A percentile compares a stretch with the other conserved stretches of the same genome.
Evolutionary conservation across 2,329 filamentous ascomycete genomes (phyloP).

Genomic region (Endothia cerciana): DNA sequence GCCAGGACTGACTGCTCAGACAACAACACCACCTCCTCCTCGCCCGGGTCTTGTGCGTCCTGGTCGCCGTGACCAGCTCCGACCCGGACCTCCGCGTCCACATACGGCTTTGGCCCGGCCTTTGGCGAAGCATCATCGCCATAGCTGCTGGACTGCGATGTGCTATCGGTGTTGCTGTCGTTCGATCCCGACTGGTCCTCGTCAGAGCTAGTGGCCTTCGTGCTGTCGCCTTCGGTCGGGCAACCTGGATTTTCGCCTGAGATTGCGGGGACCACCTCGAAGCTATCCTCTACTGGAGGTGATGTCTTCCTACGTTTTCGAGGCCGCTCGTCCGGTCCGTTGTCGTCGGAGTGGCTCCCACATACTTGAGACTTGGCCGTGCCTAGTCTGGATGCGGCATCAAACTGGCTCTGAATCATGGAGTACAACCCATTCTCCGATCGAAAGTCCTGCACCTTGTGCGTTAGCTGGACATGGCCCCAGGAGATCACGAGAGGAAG

Average conservation of each 20-base stretch:
- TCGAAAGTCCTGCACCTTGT: constrained; percentile 63
- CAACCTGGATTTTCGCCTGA: background rate
- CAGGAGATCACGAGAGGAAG: background rate
- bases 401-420: constrained; percentile 70
- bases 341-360: constrained; percentile 36
- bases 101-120: background rate
- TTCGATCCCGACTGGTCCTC: background rate
- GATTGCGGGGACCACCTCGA: constrained; percentile 21
- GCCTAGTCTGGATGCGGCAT: constrained; percentile 50
- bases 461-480: constrained; percentile 30
- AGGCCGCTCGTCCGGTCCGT: constrained; percentile 34
- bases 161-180: background rate
- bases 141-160: background rate
- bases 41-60: constrained; percentile 2
- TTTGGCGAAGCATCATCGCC: background rate
- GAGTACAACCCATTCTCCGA: constrained; percentile 75
- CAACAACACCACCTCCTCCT: constrained; percentile 20
- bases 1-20: constrained; percentile 21
- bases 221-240: constrained; percentile 6
- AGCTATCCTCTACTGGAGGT: constrained; percentile 24
- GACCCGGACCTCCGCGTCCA: background rate
- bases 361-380: constrained; percentile 37
- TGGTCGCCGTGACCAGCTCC: background rate
- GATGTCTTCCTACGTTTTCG: constrained; percentile 31
- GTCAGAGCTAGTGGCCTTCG: background rate